phyloP scores from a whole-genome alignment of 495 filamentous ascomycete genomes.

The Talaromyces thailandensis region DNA sequence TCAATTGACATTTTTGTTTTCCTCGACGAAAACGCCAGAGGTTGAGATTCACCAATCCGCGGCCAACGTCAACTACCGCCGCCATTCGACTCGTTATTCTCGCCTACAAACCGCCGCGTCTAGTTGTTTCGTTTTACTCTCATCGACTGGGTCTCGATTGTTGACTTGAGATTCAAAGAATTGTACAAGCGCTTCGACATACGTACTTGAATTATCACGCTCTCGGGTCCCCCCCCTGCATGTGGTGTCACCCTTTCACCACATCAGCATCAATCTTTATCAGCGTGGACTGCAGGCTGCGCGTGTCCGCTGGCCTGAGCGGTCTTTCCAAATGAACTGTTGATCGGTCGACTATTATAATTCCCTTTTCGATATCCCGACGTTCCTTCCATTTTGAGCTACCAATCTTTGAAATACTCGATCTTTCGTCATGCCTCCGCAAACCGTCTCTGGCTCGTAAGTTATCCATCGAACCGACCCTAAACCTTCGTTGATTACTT shows the following conservation, averaged over 20 bases:
- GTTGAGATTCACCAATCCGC: background rate
- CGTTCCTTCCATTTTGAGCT: background rate
- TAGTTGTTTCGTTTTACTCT: constrained; percentile 7
- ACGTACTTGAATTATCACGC: background rate
- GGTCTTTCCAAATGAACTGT: constrained; percentile 3
- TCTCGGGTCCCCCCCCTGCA: constrained; percentile 9
- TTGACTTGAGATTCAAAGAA: background rate
- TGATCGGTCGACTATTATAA: constrained; percentile 7
- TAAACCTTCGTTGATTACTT: constrained; percentile 1
- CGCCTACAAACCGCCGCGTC: constrained; percentile 1
- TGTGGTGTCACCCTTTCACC: constrained; percentile 12
- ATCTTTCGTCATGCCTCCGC: constrained; percentile 1
- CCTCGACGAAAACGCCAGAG: background rate
- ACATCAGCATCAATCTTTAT: constrained; percentile 9
- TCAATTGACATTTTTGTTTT: background rate
- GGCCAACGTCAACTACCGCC: background rate
- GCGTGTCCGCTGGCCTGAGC: constrained; percentile 5
- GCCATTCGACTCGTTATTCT: constrained; percentile 13
- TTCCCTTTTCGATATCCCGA: constrained; percentile 5
- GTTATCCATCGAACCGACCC: background rate
- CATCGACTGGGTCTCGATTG: constrained; percentile 7
- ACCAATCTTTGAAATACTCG: background rate
- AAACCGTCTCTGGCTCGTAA: constrained; percentile 5
- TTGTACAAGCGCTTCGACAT: background rate
- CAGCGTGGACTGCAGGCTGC: constrained; percentile 3